phyloP scores from a whole-genome alignment of 73 alveolate species.

The Paramecium tetraurelia region DNA sequence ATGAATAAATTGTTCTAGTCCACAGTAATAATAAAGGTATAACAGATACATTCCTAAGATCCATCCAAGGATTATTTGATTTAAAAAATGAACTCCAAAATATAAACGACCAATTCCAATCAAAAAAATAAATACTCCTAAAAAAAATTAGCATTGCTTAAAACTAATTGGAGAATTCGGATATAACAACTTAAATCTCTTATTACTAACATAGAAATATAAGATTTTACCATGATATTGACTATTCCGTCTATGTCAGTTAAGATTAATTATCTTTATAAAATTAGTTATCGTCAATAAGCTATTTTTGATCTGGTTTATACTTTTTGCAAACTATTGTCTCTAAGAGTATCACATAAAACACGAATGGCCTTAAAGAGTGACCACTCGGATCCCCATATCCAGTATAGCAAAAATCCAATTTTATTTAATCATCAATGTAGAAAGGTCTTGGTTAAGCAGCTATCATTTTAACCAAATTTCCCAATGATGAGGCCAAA shows the following conservation, averaged over 20 bases:
- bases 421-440: background rate
- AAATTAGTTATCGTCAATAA: background rate
- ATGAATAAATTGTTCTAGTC: background rate
- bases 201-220: background rate
- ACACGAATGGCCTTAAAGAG: background rate
- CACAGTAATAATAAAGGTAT: background rate
- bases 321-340: background rate
- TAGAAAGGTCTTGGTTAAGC: conserved; percentile 8
- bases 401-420: background rate
- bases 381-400: conserved; percentile 44
- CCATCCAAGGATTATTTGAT: conserved; percentile 45
- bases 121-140: background rate
- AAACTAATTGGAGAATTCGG: background rate
- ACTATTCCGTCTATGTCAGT: background rate
- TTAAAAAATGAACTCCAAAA: conserved; percentile 52
- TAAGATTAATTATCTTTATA: background rate
- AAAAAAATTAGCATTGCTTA: background rate
- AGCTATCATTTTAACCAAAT: background rate
- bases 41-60: conserved; percentile 20
- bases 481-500: background rate
- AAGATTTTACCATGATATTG: background rate
- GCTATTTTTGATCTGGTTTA: background rate
- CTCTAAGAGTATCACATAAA: conserved; percentile 1
- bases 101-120: background rate
- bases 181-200: background rate